A percentile compares a stretch with the other conserved stretches of the same genome.
phyloP scores from a whole-genome alignment of 2,329 filamentous ascomycete species.

The Rhynchosporium secalis region DNA sequence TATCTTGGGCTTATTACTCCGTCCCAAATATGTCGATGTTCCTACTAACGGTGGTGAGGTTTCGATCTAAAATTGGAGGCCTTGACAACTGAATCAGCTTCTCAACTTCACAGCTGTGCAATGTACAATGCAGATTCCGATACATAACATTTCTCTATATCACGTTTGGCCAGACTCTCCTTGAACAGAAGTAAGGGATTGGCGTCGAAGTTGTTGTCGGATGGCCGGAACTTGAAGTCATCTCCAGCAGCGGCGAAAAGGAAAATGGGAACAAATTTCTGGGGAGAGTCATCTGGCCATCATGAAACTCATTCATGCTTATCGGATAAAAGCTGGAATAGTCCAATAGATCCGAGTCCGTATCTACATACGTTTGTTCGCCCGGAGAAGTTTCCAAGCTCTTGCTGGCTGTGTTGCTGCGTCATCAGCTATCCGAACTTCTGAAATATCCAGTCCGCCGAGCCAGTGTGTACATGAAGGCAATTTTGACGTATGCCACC shows the following conservation, averaged over 20 bases:
- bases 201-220: neutral
- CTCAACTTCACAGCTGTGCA: neutral
- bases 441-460: neutral
- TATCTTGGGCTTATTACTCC: neutral
- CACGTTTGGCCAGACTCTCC: neutral
- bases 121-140: neutral
- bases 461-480: constrained; percentile 9
- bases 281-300: too few relatives aligned
- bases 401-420: neutral
- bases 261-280: neutral
- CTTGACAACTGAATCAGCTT: neutral
- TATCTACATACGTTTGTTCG: neutral
- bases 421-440: neutral
- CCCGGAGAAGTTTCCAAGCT: neutral
- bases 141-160: too few relatives aligned
- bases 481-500: neutral
- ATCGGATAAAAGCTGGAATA: neutral
- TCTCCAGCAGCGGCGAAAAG: neutral
- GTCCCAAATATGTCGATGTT: neutral
- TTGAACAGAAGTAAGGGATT: neutral
- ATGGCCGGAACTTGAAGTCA: neutral
- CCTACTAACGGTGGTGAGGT: neutral
- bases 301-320: neutral
- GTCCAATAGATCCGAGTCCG: neutral
- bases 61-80: too few relatives aligned